A percentile compares a stretch with the other conserved stretches of the same genome.
Evolutionary conservation across 495 filamentous ascomycete genomes (phyloP).

Genomic region (Eremomyces bilateralis): DNA sequence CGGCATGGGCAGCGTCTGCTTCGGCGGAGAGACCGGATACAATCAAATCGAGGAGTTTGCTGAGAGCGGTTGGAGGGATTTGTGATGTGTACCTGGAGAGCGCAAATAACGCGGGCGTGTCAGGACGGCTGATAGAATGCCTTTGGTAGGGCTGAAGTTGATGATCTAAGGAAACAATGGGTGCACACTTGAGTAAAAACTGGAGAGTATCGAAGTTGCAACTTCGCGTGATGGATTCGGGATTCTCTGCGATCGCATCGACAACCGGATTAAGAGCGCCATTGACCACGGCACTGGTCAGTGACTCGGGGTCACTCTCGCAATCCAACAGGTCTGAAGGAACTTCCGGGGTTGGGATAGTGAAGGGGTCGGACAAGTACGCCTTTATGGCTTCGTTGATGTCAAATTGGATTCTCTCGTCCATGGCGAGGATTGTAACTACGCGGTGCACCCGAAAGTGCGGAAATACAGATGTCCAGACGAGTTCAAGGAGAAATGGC

Average conservation of each 20-base stretch:
- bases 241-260: constrained; percentile 77
- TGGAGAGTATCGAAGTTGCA: constrained; percentile 79
- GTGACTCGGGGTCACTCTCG: constrained; percentile 72
- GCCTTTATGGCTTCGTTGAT: constrained; percentile 88
- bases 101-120: constrained; percentile 42
- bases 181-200: constrained; percentile 87
- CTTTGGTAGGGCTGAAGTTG: constrained; percentile 16
- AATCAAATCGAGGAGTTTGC: constrained; percentile 83
- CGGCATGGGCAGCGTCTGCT: constrained; percentile 64
- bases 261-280: constrained; percentile 76
- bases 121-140: constrained; percentile 22
- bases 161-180: constrained; percentile 33
- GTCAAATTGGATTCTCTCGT: constrained; percentile 58
- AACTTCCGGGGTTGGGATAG: constrained; percentile 70
- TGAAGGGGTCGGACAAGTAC: constrained; percentile 78
- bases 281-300: constrained; percentile 58
- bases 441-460: no score
- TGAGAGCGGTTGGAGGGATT: constrained; percentile 58
- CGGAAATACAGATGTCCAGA: no score
- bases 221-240: constrained; percentile 60
- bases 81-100: constrained; percentile 57
- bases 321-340: constrained; percentile 69
- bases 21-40: constrained; percentile 87
- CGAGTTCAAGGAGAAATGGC: no score
- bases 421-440: constrained; percentile 33